phyloP scores from a whole-genome alignment of 2,329 filamentous ascomycete species.

The Dothidotthia symphoricarpi region DNA sequence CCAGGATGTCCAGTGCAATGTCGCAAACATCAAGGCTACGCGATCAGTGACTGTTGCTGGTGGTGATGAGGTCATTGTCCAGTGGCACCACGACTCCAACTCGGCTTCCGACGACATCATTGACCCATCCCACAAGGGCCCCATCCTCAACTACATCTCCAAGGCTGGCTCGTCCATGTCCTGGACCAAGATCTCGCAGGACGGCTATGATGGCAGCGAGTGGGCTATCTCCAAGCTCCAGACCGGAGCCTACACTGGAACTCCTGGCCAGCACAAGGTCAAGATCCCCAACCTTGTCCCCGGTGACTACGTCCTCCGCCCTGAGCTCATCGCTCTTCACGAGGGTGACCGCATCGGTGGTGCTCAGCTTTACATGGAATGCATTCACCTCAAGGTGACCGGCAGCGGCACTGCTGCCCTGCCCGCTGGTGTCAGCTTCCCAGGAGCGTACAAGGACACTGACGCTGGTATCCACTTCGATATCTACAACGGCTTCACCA shows the following conservation, averaged over 20 bases:
- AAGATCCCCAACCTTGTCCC: slow-evolving; percentile 43
- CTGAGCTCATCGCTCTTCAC: slow-evolving; percentile 49
- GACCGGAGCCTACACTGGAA: slow-evolving; percentile 27
- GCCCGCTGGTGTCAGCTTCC: slow-evolving; percentile 48
- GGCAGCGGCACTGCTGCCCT: slow-evolving; percentile 33
- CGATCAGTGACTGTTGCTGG: slow-evolving; percentile 49
- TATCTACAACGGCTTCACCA: slow-evolving; percentile 39
- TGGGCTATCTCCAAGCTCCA: slow-evolving; percentile 46
- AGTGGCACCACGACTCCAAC: slow-evolving; percentile 55
- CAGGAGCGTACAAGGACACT: slow-evolving; percentile 42
- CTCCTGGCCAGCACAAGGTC: slow-evolving; percentile 44
- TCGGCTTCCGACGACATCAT: slow-evolving; percentile 52
- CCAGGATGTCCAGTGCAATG: slow-evolving; percentile 38
- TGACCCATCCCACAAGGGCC: slow-evolving; percentile 52
- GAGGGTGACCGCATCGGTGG: slow-evolving; percentile 39
- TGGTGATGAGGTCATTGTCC: slow-evolving; percentile 49
- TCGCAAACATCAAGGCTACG: slow-evolving; percentile 32
- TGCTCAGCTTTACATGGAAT: slow-evolving; percentile 49
- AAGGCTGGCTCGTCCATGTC: slow-evolving; percentile 44
- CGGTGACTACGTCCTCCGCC: slow-evolving; percentile 46
- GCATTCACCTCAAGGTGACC: slow-evolving; percentile 44
- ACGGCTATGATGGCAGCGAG: slow-evolving; percentile 33
- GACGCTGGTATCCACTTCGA: slow-evolving; percentile 46
- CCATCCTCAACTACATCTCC: slow-evolving; percentile 54
- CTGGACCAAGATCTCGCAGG: slow-evolving; percentile 50